These are phyloP conservation scores for Nakazawaea ishiwadae DNA, from an alignment of 805 yeast species.

Conservation along the genomic window DNA sequence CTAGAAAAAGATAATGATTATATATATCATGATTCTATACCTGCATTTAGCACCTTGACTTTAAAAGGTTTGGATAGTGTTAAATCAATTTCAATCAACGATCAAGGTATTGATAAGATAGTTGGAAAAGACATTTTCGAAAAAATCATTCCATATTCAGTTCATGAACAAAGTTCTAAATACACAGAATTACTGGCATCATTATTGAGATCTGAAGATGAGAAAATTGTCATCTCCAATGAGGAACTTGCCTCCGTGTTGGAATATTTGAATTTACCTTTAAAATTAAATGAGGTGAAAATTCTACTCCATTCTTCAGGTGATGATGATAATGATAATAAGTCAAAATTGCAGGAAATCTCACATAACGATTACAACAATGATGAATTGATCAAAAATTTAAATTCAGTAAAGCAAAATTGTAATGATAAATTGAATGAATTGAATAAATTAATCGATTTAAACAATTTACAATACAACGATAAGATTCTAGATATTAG, in stretches of 20 bases:
- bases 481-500: constrained; percentile 24
- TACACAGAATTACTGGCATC: constrained; percentile 89
- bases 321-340: not conserved
- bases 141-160: constrained; percentile 77
- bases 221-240: constrained; percentile 69
- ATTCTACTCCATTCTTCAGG: constrained; percentile 15
- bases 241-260: constrained; percentile 75
- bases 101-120: constrained; percentile 42
- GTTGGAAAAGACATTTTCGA: constrained; percentile 59
- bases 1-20: constrained; percentile 83
- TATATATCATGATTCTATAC: constrained; percentile 77
- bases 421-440: constrained; percentile 8
- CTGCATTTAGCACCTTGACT: constrained; percentile 54
- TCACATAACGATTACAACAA: constrained; percentile 19
- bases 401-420: constrained; percentile 1
- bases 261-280: constrained; percentile 77
- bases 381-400: not conserved
- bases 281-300: constrained; percentile 52
- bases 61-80: constrained; percentile 68
- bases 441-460: constrained; percentile 1
- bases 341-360: constrained; percentile 8
- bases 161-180: constrained; percentile 80
- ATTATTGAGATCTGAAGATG: constrained; percentile 67
- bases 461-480: constrained; percentile 7
- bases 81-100: constrained; percentile 48